Base-by-base conservation (phyloP, 371 early-diverging fungal genomes). In the Mucor irregularis region DNA sequence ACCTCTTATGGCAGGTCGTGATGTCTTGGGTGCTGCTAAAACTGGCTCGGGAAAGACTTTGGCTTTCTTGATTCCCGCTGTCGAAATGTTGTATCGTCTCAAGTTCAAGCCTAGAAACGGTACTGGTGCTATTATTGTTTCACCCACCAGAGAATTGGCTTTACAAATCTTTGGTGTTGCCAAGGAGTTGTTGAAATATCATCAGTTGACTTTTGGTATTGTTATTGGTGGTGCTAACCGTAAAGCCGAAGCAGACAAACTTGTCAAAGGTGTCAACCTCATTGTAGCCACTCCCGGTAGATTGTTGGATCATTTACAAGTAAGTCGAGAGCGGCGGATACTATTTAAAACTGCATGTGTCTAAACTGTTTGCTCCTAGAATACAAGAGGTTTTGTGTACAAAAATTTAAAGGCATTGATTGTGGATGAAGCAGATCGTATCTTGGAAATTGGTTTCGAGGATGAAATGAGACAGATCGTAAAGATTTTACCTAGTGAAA, bases 91-190 rank as follows among this genome's bases (percentile, higher is more conserved):
- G 16, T 80, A 83, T 58, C 88, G 80, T 59, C 80, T 94, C 31
- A 89, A 90, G 69, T 86, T 88, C 62, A 97, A 97, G 82, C 94
- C 98, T 22, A 87, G 97, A 68, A 97, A 98, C 62, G 99, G 94
- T 49, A 97, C 98, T 1, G 98, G 98, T 53, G 91, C 92, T 26
- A 74, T 99, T 51, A 87, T 99, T 56, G 96, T 99, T 37, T 90
- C 98, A 5, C 99, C 99, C n/a, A 99, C 99, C 22, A 89, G 99
- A 69, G 99, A 99, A 81, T 83, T 99, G 44, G 98, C 99, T 22
- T 78, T 98, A 50, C 99, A 99, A 69, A 99, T 98, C 63, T 95
- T 94, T 81, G 95, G 97, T 25, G 98, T 98, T 28, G 95, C 97
- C 16, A 93, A 95, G 60, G 96, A 95, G 26, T 82, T 98, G 40